Evolutionary conservation across 352 stramenopile species (phyloP).

Genomic region (Globisporangium nodosum): DNA sequence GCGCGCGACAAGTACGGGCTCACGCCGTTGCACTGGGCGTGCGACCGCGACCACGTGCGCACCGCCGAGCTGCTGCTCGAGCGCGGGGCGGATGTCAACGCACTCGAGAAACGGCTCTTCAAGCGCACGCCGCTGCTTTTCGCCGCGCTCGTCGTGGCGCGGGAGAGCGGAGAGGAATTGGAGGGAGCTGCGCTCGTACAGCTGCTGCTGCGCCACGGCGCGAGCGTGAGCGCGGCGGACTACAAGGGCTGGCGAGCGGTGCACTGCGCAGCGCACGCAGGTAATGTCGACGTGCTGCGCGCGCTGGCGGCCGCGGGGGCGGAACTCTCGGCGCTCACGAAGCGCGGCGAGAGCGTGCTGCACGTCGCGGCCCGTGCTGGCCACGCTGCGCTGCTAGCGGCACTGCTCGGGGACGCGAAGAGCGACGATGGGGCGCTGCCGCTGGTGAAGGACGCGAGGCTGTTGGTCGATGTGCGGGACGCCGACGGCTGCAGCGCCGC

Average conservation of each 20-base stretch:
- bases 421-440: slow-evolving; percentile 2
- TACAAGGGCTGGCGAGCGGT: slow-evolving; percentile 53
- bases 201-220: slow-evolving; percentile 33
- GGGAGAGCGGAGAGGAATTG: neutral
- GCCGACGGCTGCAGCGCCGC: slow-evolving; percentile 5
- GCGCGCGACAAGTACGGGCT: slow-evolving; percentile 65
- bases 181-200: slow-evolving; percentile 14
- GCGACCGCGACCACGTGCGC: slow-evolving; percentile 39
- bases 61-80: slow-evolving; percentile 29
- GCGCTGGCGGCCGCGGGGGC: slow-evolving; percentile 21
- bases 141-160: slow-evolving; percentile 21
- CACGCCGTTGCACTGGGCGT: slow-evolving; percentile 68
- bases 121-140: slow-evolving; percentile 65
- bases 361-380: slow-evolving; percentile 30
- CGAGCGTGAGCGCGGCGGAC: slow-evolving; percentile 33
- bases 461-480: slow-evolving; percentile 1
- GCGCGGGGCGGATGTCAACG: slow-evolving; percentile 37
- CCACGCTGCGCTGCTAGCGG: slow-evolving; percentile 20
- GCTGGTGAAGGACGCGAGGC: slow-evolving; percentile 1
- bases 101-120: slow-evolving; percentile 61
- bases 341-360: slow-evolving; percentile 24
- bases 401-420: slow-evolving; percentile 6
- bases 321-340: slow-evolving; percentile 15
- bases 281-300: slow-evolving; percentile 15
- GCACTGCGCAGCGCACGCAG: slow-evolving; percentile 52